Evolutionary conservation across 768 basidiomycete species (phyloP).

Genomic region (Sporobolomyces roseus): DNA sequence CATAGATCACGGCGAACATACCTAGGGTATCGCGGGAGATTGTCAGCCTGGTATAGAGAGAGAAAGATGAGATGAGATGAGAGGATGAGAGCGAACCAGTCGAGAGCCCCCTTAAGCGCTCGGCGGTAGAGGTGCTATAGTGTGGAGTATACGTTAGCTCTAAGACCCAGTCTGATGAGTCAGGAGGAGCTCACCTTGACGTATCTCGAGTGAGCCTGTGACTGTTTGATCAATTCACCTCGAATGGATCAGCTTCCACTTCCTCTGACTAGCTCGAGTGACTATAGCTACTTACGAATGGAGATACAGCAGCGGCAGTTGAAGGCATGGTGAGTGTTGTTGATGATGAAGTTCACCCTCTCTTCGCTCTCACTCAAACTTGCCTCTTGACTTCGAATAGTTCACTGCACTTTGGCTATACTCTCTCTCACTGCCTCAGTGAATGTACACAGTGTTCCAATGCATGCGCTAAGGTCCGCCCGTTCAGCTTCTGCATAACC

Average conservation of each 20-base stretch:
- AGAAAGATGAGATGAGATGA: neutral
- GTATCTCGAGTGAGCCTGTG: slow-evolving; percentile 42
- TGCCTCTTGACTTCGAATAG: no score
- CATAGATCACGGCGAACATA: slow-evolving; percentile 71
- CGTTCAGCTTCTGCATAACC: no score
- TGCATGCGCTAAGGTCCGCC: no score
- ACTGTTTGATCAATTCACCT: slow-evolving; percentile 23
- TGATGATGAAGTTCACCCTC: neutral
- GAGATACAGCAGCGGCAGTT: slow-evolving; percentile 24
- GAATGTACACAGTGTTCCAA: no score
- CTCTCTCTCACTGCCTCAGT: neutral
- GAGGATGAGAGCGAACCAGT: slow-evolving; percentile 63
- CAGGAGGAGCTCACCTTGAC: slow-evolving; percentile 27
- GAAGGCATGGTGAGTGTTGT: slow-evolving; percentile 1
- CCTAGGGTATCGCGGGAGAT: slow-evolving; percentile 7
- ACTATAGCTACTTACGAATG: slow-evolving; percentile 21
- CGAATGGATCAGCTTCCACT: no score
- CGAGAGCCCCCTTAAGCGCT: slow-evolving; percentile 74
- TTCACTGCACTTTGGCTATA: no score
- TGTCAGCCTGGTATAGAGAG: neutral
- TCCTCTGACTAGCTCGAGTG: no score
- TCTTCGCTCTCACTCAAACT: neutral
- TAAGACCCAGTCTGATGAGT: neutral
- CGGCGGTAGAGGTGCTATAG: slow-evolving; percentile 86
- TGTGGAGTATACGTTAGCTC: neutral